Evolutionary conservation across 192 early-diverging fungal species (phyloP), one percentile per base, ranked within the genome.

Genomic region (Jimgerdemannia flammicorona): DNA sequence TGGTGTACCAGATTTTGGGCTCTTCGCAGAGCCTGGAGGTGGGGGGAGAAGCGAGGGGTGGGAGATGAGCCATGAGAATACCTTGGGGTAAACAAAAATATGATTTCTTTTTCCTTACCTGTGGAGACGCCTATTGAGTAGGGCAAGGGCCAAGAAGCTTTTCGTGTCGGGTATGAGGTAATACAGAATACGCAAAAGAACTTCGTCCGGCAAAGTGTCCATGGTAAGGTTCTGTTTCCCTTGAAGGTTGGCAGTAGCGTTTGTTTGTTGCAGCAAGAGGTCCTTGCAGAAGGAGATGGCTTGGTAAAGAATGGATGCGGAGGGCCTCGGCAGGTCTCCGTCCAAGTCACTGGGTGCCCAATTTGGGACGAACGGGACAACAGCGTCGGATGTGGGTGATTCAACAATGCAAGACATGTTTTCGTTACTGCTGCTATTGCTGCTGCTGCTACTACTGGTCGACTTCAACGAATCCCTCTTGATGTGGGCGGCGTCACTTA

Each of bases 1-100:
- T 29, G n/a, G 59, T 64, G 54, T 81, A 81, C 79, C 79, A 81
- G 3, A 77, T 44, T 40, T 64, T 81, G 43, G 68, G 70, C 43
- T 81, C 76, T 29, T 81, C 59, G 1, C 39, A 54, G 9, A 81
- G 64, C 63, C 79, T 81, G 75, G n/a, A n/a, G 11, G 39, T 65
- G 19, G 59, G 3, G 40, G 0, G 17, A 3, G 18, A 63, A 59
- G 4, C 4, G 40, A 42, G 3, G 10, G 6, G 65, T 2, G 39
- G 3, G 63, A 59, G 14, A 72, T 4, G 14, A 44, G 9, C 44
- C 4, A 0, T 18, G 17, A 4, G 3, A 70, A 7, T 7, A 40
- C 39, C 44, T 43, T 70, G 69, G 29, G 29, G 29, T 29, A 29
- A 29, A 29, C 29, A 29, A 29, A 29, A 0, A 29, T 29, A 29